Evolutionary conservation across 768 basidiomycete genomes (phyloP).

Genomic region (Sarcomyxa edulis): DNA sequence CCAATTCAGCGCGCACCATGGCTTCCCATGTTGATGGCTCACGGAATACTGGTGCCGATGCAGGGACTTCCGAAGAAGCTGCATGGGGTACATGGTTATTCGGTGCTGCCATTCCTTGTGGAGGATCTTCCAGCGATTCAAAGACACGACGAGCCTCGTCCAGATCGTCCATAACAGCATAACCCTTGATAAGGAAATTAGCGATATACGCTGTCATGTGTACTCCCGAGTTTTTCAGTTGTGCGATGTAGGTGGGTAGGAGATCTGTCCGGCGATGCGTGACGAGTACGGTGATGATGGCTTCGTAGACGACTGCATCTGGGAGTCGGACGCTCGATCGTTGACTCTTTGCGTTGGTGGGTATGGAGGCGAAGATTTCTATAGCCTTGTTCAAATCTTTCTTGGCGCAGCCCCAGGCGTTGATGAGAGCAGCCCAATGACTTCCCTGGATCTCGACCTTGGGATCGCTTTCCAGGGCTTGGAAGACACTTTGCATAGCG

Average conservation of each 20-base stretch:
- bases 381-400: constrained; percentile 78
- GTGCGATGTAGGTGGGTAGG: constrained; percentile 58
- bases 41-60: constrained; percentile 67
- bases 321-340: constrained; percentile 45
- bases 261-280: constrained; percentile 76
- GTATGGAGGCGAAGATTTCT: constrained; percentile 71
- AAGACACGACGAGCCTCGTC: constrained; percentile 73
- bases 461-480: constrained; percentile 42
- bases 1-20: constrained; percentile 91
- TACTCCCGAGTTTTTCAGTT: constrained; percentile 57
- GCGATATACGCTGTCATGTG: constrained; percentile 95
- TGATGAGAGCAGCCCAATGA: constrained; percentile 80
- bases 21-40: constrained; percentile 95
- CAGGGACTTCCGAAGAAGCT: constrained; percentile 28
- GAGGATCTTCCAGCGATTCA: constrained; percentile 73
- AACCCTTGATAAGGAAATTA: constrained; percentile 77
- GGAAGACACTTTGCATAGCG: constrained; percentile 70
- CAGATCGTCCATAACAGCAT: constrained; percentile 62
- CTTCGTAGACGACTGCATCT: constrained; percentile 87
- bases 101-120: constrained; percentile 79
- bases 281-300: constrained; percentile 82
- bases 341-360: constrained; percentile 26
- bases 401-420: constrained; percentile 77
- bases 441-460: constrained; percentile 37
- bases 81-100: constrained; percentile 83